A percentile compares a stretch with the other conserved stretches of the same genome.
Conservation (phyloP, 225 moss, liverwort and hornwort species). For the Marchantia paleacea region DNA sequence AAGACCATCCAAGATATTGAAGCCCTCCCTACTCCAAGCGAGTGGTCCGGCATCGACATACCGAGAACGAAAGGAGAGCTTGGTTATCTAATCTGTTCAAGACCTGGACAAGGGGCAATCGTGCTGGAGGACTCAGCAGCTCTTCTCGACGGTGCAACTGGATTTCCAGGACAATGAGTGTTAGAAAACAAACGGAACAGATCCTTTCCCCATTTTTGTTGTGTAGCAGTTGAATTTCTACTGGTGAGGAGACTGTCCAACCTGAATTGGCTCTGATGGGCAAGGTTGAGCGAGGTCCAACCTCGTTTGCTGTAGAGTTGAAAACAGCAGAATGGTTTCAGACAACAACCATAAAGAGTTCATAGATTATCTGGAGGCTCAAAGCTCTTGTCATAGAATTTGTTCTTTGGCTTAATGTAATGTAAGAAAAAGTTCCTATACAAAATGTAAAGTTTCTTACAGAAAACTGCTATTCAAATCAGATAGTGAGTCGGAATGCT, state of each 20-base stretch:
- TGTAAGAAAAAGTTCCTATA: too few species aligned
- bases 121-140: slow-evolving; percentile 49
- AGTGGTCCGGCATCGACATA: slow-evolving; percentile 55
- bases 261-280: background rate
- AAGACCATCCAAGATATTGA: slow-evolving; percentile 63
- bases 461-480: too few species aligned
- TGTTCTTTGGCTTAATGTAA: too few species aligned
- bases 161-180: slow-evolving; percentile 30
- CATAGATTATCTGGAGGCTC: background rate
- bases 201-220: background rate
- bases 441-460: too few species aligned
- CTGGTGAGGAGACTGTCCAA: slow-evolving; percentile 4
- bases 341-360: background rate
- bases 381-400: background rate
- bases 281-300: background rate
- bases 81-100: slow-evolving; percentile 80
- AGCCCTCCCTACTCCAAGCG: slow-evolving; percentile 58
- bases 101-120: slow-evolving; percentile 74
- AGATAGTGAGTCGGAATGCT: too few species aligned
- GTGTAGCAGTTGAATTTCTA: background rate
- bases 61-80: slow-evolving; percentile 71
- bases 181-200: background rate
- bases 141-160: slow-evolving; percentile 62
- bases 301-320: background rate
- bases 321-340: background rate